Base-by-base conservation (phyloP, 768 basidiomycete species). In the Tylopilus intermedius region DNA sequence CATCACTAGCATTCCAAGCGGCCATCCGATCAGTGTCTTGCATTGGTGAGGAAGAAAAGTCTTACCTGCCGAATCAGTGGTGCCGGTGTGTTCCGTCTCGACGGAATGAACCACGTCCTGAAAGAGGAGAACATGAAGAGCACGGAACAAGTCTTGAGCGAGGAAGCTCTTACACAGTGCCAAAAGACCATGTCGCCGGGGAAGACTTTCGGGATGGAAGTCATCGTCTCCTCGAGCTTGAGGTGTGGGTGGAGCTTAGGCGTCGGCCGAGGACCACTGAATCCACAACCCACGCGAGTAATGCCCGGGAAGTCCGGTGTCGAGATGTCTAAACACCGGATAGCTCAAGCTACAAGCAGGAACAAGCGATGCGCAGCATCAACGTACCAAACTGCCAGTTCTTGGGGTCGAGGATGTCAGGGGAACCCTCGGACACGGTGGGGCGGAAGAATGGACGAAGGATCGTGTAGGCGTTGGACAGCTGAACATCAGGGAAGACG, bases 141-240 rank as follows among this genome's bases (percentile, higher is more conserved):
- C 40, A 35, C 14, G 9, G 11, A 26, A 30, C 35, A 8, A 5
- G 35, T 32, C n/a, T 7, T 24, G 52, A 4, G 46, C 57, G n/a
- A 0, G 2, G 29, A 2, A 55, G 33, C 2, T 2, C 72, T 40
- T 49, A 77, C 80, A 52, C 82, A 84, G 58, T 87, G 85, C 85
- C 88, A 89, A 68, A 85, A 88, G 3, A 88, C 84, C 60, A 84
- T 81, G 62, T 90, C 88, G 2, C 89, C 89, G 0, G 88, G 87
- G 47, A 75, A 72, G 5, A 90, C 88, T 55, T 75, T 79, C 2
- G 88, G 88, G 8, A 87, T 73, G 2, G 83, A 81, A 26, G 80
- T 79, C 85, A 90, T 88, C 1, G 81, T 82, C 44, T 78, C 68
- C 0, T 77, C 75, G 2, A 89, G 74, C 53, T 73, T 72, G 49